Evolutionary conservation across 2,329 filamentous ascomycete species (phyloP).

Genomic region (Nemania abortiva): DNA sequence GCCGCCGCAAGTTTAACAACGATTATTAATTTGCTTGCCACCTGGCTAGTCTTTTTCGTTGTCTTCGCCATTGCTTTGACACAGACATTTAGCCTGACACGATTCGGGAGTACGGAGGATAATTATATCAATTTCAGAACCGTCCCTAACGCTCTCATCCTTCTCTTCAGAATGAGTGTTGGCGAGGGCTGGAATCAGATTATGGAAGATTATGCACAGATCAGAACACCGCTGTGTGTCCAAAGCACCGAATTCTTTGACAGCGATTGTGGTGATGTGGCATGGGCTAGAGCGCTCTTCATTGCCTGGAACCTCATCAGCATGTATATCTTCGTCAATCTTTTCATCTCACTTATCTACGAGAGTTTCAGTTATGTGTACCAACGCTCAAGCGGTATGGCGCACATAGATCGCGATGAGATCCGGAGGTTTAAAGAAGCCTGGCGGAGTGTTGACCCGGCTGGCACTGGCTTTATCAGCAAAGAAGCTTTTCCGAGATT

Average conservation of each 20-base stretch:
- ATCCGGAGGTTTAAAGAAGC: constrained; percentile 98
- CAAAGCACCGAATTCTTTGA: constrained; percentile 78
- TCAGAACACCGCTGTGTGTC: constrained; percentile 85
- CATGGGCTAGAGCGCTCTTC: constrained; percentile 90
- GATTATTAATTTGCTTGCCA: constrained; percentile 92
- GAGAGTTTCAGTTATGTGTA: constrained; percentile 99
- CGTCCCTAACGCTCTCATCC: constrained; percentile 91
- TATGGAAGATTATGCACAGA: constrained; percentile 93
- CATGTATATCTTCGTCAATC: constrained; percentile 99
- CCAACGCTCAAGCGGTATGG: constrained; percentile 93
- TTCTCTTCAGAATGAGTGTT: constrained; percentile 92
- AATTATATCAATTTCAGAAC: constrained; percentile 92
- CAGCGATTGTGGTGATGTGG: constrained; percentile 91
- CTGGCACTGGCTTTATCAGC: constrained; percentile 89
- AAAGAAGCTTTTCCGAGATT: constrained; percentile 91
- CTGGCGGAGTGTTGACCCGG: constrained; percentile 94
- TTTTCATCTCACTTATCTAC: constrained; percentile 98
- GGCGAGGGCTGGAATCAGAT: constrained; percentile 97
- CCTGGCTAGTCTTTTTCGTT: constrained; percentile 96
- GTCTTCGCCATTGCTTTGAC: constrained; percentile 97
- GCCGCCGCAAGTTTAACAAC: constrained; percentile 91
- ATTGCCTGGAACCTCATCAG: constrained; percentile 98
- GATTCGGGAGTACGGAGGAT: constrained; percentile 79
- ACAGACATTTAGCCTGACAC: constrained; percentile 93
- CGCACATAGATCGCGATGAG: constrained; percentile 90